A percentile compares a stretch with the other conserved stretches of the same genome.
phyloP scores from a whole-genome alignment of 2,329 filamentous ascomycete species.

The Hymenoscyphus scutula region DNA sequence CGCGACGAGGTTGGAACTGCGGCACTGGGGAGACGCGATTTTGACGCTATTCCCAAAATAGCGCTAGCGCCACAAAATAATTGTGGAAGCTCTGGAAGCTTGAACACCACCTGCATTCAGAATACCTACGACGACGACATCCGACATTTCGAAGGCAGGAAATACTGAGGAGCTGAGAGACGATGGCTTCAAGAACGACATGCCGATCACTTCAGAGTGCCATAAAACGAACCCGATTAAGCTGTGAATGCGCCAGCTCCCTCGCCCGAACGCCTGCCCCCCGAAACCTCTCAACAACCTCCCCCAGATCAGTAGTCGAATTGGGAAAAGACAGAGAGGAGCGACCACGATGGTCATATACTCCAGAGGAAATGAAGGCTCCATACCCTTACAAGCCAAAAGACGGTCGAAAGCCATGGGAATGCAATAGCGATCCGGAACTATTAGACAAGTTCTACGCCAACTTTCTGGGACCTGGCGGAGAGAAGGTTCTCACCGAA shows the following conservation, averaged over 20 bases:
- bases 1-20: slow-evolving; percentile 1
- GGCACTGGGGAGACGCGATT: slow-evolving; percentile 22
- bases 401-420: slow-evolving; percentile 55
- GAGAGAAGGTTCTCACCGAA: slow-evolving; percentile 73
- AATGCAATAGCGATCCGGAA: slow-evolving; percentile 72
- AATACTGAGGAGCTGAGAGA: slow-evolving; percentile 9
- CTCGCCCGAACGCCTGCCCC: slow-evolving; percentile 19
- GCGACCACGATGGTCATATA: slow-evolving; percentile 67
- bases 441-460: slow-evolving; percentile 76
- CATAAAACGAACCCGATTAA: slow-evolving; percentile 32
- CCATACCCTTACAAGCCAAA: slow-evolving; percentile 57
- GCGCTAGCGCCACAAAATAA: slow-evolving; percentile 16
- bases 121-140: not conserved
- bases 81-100: slow-evolving; percentile 6
- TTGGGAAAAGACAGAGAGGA: slow-evolving; percentile 37
- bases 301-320: slow-evolving; percentile 31
- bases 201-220: slow-evolving; percentile 40
- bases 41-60: not conserved
- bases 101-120: not conserved
- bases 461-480: slow-evolving; percentile 69
- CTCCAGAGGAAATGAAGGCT: slow-evolving; percentile 67
- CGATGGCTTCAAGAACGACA: slow-evolving; percentile 49
- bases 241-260: slow-evolving; percentile 28
- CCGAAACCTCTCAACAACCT: slow-evolving; percentile 31
- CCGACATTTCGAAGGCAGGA: slow-evolving; percentile 1